phyloP scores from a whole-genome alignment of 495 filamentous ascomycete genomes.

The Xylaria castorea region DNA sequence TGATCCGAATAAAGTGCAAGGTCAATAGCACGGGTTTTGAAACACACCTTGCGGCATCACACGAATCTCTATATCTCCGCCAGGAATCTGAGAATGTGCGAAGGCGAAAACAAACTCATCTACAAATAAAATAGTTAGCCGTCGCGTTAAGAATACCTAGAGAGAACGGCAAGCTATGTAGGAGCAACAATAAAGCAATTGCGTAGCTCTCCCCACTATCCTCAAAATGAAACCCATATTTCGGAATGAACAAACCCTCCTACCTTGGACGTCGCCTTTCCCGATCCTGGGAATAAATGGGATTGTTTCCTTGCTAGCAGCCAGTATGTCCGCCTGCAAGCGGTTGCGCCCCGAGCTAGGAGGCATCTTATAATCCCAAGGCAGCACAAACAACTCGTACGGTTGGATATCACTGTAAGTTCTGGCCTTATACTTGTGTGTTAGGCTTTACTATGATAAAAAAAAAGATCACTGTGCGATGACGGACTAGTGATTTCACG shows the following conservation, averaged over 20 bases:
- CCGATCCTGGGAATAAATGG: slow-evolving; percentile 47
- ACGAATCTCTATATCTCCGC: slow-evolving; percentile 54
- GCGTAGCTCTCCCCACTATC: background rate
- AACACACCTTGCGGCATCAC: slow-evolving; percentile 62
- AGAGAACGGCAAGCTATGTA: background rate
- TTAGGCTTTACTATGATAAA: background rate
- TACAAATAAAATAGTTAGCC: background rate
- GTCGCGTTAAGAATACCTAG: background rate
- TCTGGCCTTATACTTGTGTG: background rate
- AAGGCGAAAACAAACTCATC: slow-evolving; percentile 67
- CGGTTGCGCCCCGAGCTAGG: slow-evolving; percentile 14
- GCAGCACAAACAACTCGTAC: background rate
- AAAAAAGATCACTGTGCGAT: background rate
- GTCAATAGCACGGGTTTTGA: background rate
- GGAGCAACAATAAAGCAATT: background rate
- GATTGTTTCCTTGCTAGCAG: slow-evolving; percentile 27
- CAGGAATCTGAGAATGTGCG: slow-evolving; percentile 34
- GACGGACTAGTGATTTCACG: background rate
- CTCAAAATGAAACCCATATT: background rate
- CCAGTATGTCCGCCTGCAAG: slow-evolving; percentile 33
- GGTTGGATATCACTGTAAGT: background rate
- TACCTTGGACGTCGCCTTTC: slow-evolving; percentile 61
- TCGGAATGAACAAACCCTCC: background rate
- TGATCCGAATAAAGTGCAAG: background rate
- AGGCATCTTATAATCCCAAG: slow-evolving; percentile 18